Percentiles rank a stretch among this genome's conserved stretches.
phyloP scores from a whole-genome alignment of 2,329 filamentous ascomycete genomes.

The Zymoseptoria crescenta region DNA sequence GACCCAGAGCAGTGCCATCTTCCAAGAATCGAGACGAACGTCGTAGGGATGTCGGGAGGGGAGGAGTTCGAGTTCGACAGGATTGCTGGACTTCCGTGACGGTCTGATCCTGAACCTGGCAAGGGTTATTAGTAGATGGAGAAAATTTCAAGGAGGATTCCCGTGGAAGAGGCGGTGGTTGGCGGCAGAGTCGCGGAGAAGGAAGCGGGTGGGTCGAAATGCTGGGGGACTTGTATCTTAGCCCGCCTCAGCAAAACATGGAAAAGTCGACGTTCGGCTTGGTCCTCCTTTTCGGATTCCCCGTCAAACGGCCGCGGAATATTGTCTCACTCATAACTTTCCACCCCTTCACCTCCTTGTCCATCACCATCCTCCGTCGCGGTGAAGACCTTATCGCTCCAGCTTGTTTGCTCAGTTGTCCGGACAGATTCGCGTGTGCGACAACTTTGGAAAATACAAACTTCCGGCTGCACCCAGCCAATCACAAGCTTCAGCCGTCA shows the following conservation, averaged over 20 bases:
- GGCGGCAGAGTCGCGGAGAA: neutral
- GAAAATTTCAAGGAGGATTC: neutral
- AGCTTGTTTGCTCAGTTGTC: neutral
- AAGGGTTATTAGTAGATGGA: neutral
- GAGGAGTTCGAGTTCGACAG: neutral
- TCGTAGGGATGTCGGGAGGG: neutral
- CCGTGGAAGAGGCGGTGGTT: neutral
- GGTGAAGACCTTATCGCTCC: neutral
- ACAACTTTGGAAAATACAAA: neutral
- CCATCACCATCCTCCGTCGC: neutral
- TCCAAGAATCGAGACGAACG: neutral
- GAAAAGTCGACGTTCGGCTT: neutral
- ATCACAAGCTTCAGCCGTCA: neutral
- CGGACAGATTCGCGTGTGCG: neutral
- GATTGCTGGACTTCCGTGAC: neutral
- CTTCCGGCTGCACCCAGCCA: neutral
- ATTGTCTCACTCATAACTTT: neutral
- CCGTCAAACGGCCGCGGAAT: neutral
- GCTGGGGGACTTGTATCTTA: neutral
- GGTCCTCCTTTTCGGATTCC: neutral
- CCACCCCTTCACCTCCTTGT: neutral
- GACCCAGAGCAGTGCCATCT: neutral
- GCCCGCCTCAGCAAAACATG: neutral
- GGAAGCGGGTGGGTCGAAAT: neutral
- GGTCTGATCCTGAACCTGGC: neutral